Percentiles rank a stretch among this genome's conserved stretches.
Evolutionary conservation across 768 basidiomycete species (phyloP).

Genomic region (Sporobolomyces phaffii): DNA sequence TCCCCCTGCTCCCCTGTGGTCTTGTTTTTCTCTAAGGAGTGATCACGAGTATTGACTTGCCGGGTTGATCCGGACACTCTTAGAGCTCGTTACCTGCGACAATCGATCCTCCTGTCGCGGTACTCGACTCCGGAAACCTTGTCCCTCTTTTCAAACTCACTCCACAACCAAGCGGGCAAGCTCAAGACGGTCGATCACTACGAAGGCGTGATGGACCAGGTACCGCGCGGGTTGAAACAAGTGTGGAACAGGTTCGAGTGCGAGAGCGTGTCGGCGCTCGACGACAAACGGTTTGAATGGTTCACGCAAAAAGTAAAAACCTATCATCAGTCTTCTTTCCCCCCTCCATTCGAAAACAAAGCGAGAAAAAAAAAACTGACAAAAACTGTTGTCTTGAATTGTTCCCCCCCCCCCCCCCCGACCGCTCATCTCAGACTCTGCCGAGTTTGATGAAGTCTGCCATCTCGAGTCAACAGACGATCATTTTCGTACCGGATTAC

Average conservation of each 20-base stretch:
- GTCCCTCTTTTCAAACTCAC: constrained; percentile 63
- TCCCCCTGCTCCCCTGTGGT: constrained; percentile 24
- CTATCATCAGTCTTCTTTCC: constrained; percentile 14
- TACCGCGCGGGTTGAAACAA: constrained; percentile 82
- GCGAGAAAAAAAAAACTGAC: too few relatives aligned
- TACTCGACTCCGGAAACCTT: constrained; percentile 86
- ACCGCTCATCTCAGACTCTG: too few relatives aligned
- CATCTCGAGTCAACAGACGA: constrained; percentile 80
- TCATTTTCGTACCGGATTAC: constrained; percentile 85
- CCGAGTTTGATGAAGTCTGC: constrained; percentile 83
- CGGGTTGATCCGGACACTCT: too few relatives aligned
- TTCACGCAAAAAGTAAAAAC: constrained; percentile 73
- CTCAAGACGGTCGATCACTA: constrained; percentile 64
- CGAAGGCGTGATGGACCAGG: constrained; percentile 58
- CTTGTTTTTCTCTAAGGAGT: background rate
- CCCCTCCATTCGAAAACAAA: background rate
- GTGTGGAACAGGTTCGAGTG: constrained; percentile 71
- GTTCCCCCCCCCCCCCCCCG: too few relatives aligned
- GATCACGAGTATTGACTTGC: too few relatives aligned
- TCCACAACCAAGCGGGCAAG: constrained; percentile 82
- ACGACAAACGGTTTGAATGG: constrained; percentile 76
- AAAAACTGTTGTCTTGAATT: too few relatives aligned
- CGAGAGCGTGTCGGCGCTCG: constrained; percentile 64
- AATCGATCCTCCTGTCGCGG: constrained; percentile 77
- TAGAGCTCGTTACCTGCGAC: constrained; percentile 79